Evolutionary conservation across 1,284 basidiomycete species (phyloP).

Genomic region (Ustilago trichophora): DNA sequence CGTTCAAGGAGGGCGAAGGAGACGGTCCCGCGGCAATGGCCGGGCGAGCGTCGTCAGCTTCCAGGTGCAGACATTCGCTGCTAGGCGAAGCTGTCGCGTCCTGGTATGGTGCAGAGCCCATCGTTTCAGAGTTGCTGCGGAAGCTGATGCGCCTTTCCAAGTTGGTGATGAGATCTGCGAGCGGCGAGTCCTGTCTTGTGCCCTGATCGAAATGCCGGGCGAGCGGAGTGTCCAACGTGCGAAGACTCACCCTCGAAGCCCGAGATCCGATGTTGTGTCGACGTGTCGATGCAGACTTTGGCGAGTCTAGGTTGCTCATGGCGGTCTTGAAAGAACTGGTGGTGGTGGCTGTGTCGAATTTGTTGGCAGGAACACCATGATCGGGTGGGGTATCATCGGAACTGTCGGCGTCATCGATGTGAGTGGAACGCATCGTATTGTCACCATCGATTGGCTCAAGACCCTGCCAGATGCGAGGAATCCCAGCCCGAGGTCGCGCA

Average conservation of each 20-base stretch:
- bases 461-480: slow-evolving; percentile 50
- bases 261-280: slow-evolving; percentile 11
- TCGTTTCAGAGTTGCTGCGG: slow-evolving; percentile 20
- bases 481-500: slow-evolving; percentile 28
- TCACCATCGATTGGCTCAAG: slow-evolving; percentile 28
- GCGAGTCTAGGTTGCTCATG: slow-evolving; percentile 30
- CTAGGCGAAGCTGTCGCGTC: slow-evolving; percentile 32
- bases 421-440: slow-evolving; percentile 16
- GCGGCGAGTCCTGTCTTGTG: slow-evolving; percentile 28
- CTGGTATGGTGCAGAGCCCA: slow-evolving; percentile 21
- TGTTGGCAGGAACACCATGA: slow-evolving; percentile 21
- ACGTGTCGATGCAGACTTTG: slow-evolving; percentile 13
- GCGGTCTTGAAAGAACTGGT: slow-evolving; percentile 40
- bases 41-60: background rate
- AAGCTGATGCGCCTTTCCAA: slow-evolving; percentile 34
- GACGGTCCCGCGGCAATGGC: slow-evolving; percentile 21
- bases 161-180: slow-evolving; percentile 45
- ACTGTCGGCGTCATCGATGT: slow-evolving; percentile 32
- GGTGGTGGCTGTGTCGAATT: slow-evolving; percentile 39
- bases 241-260: slow-evolving; percentile 31
- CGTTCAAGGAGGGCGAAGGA: slow-evolving; percentile 11
- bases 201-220: slow-evolving; percentile 42
- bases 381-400: slow-evolving; percentile 33
- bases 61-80: slow-evolving; percentile 24
- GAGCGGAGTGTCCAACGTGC: slow-evolving; percentile 32